Evolutionary conservation across 306 rosid species (phyloP).

Genomic region (Ormosia semicastrata): DNA sequence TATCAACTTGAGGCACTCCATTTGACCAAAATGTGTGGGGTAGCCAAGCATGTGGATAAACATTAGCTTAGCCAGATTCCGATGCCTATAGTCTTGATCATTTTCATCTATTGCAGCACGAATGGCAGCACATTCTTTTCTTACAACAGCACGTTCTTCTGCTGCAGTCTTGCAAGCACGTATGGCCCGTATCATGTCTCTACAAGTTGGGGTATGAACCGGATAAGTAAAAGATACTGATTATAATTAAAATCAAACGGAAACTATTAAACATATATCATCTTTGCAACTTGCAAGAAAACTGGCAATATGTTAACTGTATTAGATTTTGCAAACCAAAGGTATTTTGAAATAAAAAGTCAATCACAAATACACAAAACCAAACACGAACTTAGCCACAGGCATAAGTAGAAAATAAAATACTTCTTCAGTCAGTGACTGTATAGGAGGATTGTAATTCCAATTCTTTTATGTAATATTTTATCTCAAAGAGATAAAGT

Average conservation of each 20-base stretch:
- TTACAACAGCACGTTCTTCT: conserved; percentile 93
- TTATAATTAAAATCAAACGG: neutral
- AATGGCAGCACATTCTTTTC: conserved; percentile 99
- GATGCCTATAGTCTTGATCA: conserved; percentile 82
- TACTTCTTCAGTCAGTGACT: neutral
- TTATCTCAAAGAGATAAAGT: neutral
- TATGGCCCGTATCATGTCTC: conserved; percentile 99
- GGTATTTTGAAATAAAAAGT: conserved; percentile 8
- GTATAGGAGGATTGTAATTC: neutral
- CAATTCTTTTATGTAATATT: neutral
- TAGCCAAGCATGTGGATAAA: conserved; percentile 99
- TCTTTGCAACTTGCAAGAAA: conserved; percentile 15
- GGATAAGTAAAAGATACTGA: conserved; percentile 5
- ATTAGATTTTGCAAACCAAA: conserved; percentile 14
- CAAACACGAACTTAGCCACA: neutral
- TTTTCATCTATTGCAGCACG: conserved; percentile 91
- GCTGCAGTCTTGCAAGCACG: conserved; percentile 99
- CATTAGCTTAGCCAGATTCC: conserved; percentile 98
- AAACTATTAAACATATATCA: neutral
- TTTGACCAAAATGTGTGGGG: conserved; percentile 99
- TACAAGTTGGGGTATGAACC: conserved; percentile 40
- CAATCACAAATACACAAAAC: neutral
- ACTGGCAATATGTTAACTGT: neutral
- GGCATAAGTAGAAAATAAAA: conserved; percentile 15
- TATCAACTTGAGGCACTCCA: conserved; percentile 96